Evolutionary conservation across 495 filamentous ascomycete genomes (phyloP), one percentile per base, ranked within the genome.

Genomic region (Extremus antarcticus): DNA sequence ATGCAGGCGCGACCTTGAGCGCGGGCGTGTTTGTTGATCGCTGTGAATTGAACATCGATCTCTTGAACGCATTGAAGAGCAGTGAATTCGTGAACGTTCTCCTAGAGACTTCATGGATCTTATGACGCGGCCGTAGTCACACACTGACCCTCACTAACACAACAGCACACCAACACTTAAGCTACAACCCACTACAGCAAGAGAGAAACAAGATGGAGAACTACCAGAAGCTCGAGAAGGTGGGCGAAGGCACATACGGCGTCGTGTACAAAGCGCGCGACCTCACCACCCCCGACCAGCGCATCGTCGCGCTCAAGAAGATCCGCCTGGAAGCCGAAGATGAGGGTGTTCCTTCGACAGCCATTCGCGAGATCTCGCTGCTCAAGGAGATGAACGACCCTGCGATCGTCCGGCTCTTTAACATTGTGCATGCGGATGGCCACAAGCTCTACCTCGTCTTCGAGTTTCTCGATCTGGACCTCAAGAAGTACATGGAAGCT

Each of bases 401-500:
- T 63, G 95, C 94, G 67, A 96, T 97, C 56, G 91, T 99, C 53
- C 90, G 87, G 47, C 84, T 99, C 0, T 85, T 97, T 75, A 94
- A 99, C 73, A 94, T 99, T 29, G 96, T 99, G 63, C 92, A 99
- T 68, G 97, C 92, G 53, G 92, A 99, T 71, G 95, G 70, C 32
- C 69, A 97, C 74, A 99, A 99, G 68, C 80, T 99, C 43, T 97
- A 97, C 89, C 85, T 99, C 38, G 92, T 99, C 15, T 95, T 96
- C 61, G 92, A 99, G 70, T 96, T 84, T 69, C 94, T 99, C 84
- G 92, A 99, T 70, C 83, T 90, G 62, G 92, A 99, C 65, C 74
- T 99, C n/a, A 99, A 99, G 77, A 92, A 91, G 68, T 97, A 95
- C 72, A 99, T 99, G 92, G 92, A 99, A 72, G 83, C 90, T 40